A percentile compares a stretch with the other conserved stretches of the same genome.
Evolutionary conservation across 192 early-diverging fungal species (phyloP).

Genomic region (Phycomyces blakesleeanus): DNA sequence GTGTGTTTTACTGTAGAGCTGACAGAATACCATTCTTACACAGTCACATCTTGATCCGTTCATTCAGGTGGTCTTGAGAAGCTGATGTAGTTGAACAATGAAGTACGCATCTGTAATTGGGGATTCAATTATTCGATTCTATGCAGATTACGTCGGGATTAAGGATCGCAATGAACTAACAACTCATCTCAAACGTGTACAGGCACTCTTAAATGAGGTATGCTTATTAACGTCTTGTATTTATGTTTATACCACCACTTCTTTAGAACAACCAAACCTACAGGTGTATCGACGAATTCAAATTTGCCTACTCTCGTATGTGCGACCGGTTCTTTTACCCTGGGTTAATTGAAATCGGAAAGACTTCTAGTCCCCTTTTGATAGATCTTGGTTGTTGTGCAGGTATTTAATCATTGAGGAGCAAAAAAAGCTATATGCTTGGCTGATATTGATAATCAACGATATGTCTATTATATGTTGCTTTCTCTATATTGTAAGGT

Average conservation of each 20-base stretch:
- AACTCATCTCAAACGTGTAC: conserved; percentile 9
- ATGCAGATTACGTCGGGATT: conserved; percentile 14
- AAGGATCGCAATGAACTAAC: neutral
- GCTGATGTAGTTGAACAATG: neutral
- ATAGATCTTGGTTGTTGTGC: conserved; percentile 33
- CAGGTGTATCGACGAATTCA: conserved; percentile 15
- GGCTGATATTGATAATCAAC: neutral
- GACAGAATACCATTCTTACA: no score
- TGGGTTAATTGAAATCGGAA: conserved; percentile 5
- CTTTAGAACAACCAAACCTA: conserved; percentile 5
- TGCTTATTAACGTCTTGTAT: neutral
- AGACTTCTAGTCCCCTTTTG: conserved; percentile 13
- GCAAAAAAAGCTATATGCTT: no score
- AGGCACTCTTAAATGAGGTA: conserved; percentile 5
- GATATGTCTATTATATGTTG: neutral
- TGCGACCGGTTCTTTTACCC: conserved; percentile 18
- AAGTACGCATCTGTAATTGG: neutral
- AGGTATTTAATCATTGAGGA: conserved; percentile 14
- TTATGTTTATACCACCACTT: neutral
- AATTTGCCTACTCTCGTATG: conserved; percentile 20
- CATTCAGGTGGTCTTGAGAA: neutral
- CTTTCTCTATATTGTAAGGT: conserved; percentile 6
- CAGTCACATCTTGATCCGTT: neutral
- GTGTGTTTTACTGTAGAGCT: no score
- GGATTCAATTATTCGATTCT: conserved; percentile 2